Evolutionary conservation across 148 eudicot genomes (phyloP).

Genomic region (Diospyros lotus): DNA sequence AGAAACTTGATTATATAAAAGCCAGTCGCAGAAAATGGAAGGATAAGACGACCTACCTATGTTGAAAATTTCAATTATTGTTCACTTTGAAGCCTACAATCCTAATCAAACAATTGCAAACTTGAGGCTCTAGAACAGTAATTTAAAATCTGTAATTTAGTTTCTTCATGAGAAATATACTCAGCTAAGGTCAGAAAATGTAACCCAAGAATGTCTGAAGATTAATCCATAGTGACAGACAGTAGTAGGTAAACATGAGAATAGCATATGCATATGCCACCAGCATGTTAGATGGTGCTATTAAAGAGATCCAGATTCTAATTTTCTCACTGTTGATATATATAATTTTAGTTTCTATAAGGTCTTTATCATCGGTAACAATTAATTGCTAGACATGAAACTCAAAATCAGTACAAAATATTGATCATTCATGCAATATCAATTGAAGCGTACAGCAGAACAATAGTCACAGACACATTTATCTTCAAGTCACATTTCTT

Average conservation of each 20-base stretch:
- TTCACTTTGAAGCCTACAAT: not conserved
- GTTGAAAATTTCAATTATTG: not conserved
- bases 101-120: not conserved
- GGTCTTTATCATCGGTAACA: not conserved
- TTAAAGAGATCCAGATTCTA: not conserved
- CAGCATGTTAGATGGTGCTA: not conserved
- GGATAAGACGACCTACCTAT: not conserved
- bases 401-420: not conserved
- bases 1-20: constrained; percentile 13
- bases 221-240: not conserved
- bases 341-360: not conserved
- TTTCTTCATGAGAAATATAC: not conserved
- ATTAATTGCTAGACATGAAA: not conserved
- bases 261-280: not conserved
- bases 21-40: not conserved
- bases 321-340: not conserved
- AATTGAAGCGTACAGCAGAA: not conserved
- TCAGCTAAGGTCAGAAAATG: not conserved
- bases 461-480: too few species aligned
- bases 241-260: not conserved
- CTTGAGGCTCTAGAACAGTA: not conserved
- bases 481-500: too few species aligned
- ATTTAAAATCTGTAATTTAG: not conserved
- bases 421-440: not conserved
- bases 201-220: not conserved